Percentiles rank a stretch among this genome's conserved stretches.
These are phyloP conservation scores for Xanthoceras sorbifolium DNA, from an alignment of 345 rosid genomes.

Conservation along the genomic window DNA sequence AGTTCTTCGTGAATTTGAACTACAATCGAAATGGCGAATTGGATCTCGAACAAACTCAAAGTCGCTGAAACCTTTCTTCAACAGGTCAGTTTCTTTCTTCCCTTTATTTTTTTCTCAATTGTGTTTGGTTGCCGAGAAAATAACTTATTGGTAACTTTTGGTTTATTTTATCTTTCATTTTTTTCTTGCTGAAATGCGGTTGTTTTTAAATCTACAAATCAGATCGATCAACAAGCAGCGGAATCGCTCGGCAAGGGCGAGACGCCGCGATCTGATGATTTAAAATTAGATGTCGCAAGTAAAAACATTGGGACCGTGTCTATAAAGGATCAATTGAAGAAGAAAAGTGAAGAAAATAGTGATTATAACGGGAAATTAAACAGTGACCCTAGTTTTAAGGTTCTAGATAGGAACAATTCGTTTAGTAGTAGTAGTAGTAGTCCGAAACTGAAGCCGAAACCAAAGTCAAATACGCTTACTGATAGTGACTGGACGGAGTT, in stretches of 20 bases:
- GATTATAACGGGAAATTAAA: conserved; percentile 48
- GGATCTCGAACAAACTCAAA: conserved; percentile 94
- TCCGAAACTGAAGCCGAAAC: conserved; percentile 39
- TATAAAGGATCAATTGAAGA: conserved; percentile 82
- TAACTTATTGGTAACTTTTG: background rate
- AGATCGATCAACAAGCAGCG: conserved; percentile 97
- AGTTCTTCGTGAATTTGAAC: background rate
- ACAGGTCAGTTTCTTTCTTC: conserved; percentile 46
- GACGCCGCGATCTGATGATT: conserved; percentile 54
- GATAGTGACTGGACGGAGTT: conserved; percentile 93
- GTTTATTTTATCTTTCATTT: conserved; percentile 1
- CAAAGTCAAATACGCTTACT: conserved; percentile 33
- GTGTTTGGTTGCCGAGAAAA: conserved; percentile 14
- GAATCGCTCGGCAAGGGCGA: conserved; percentile 85
- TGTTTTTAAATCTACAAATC: conserved; percentile 26
- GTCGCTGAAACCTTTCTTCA: conserved; percentile 86
- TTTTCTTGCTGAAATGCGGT: conserved; percentile 24
- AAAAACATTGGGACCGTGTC: conserved; percentile 61
- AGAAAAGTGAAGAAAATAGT: conserved; percentile 45
- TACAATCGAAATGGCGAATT: conserved; percentile 61
- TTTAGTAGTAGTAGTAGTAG: conserved; percentile 13
- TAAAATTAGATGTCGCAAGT: conserved; percentile 39
- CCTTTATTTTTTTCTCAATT: background rate
- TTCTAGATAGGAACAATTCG: conserved; percentile 20
- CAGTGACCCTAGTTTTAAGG: conserved; percentile 37